phyloP scores from a whole-genome alignment of 345 rosid genomes.

The Xanthoceras sorbifolium region DNA sequence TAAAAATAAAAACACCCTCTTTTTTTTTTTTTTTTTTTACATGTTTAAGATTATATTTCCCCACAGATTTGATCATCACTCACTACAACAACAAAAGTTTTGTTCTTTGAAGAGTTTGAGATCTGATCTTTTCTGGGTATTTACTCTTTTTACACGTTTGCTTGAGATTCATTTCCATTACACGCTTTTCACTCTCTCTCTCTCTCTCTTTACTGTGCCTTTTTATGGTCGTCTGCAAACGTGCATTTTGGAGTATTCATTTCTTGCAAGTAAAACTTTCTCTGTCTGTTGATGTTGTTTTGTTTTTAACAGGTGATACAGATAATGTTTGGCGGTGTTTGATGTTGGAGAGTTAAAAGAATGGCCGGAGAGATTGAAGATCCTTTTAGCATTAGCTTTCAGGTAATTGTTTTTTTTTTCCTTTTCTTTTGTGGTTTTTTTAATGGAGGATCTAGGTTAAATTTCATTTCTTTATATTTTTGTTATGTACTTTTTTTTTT shows the following conservation, averaged over 20 bases:
- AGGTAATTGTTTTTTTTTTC: constrained; percentile 40
- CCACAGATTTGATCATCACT: neutral
- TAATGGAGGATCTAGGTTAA: neutral
- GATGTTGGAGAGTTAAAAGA: constrained; percentile 18
- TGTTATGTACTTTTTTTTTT: neutral
- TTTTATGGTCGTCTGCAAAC: neutral
- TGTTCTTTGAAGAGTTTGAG: neutral
- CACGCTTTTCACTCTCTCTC: neutral
- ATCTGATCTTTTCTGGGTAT: neutral
- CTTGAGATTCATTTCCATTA: neutral
- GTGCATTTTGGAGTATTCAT: constrained; percentile 1
- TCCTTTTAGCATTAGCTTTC: constrained; percentile 55
- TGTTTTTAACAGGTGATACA: constrained; percentile 4
- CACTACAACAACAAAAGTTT: neutral
- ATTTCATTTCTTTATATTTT: neutral
- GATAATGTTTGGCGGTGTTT: constrained; percentile 12
- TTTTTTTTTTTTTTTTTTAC: too few relatives aligned
- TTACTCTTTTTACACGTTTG: neutral
- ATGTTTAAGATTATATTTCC: too few relatives aligned
- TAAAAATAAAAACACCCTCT: neutral
- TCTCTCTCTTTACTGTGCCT: neutral
- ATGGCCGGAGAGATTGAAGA: constrained; percentile 80
- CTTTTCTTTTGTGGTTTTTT: neutral
- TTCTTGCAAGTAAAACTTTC: constrained; percentile 13
- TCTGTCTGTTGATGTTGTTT: neutral